Evolutionary conservation across 1,284 basidiomycete species (phyloP).

Genomic region (Schizophyllum amplum): DNA sequence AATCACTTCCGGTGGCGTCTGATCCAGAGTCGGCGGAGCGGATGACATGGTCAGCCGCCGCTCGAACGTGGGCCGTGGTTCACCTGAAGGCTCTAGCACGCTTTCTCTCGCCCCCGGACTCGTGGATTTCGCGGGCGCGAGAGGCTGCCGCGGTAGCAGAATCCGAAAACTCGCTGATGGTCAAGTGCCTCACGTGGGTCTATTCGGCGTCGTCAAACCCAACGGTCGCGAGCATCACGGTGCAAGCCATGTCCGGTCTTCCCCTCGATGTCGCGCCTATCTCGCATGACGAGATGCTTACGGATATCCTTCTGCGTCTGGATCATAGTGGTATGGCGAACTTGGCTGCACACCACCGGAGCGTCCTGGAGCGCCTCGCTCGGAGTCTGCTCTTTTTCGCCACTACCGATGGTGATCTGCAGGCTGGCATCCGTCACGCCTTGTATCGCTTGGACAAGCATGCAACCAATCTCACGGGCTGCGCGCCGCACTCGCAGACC

Average conservation of each 20-base stretch:
- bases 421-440: not conserved
- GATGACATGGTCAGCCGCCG: too few relatives aligned
- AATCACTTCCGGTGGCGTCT: too few relatives aligned
- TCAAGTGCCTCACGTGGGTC: not conserved
- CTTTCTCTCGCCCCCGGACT: not conserved
- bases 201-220: not conserved
- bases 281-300: not conserved
- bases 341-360: too few relatives aligned
- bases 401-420: not conserved
- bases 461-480: not conserved
- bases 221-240: not conserved
- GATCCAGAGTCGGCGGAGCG: too few relatives aligned
- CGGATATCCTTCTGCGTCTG: not conserved
- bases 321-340: too few relatives aligned
- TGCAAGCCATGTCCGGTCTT: not conserved
- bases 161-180: not conserved
- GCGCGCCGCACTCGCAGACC: too few relatives aligned
- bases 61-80: conserved; percentile 31
- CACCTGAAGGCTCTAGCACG: not conserved
- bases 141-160: not conserved
- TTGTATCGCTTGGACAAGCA: not conserved
- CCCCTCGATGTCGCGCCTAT: not conserved
- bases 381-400: not conserved
- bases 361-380: not conserved
- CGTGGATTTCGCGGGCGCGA: not conserved